These are phyloP conservation scores for Aspergillus intermedius DNA, from an alignment of 2,329 filamentous ascomycete species.

Conservation along the genomic window DNA sequence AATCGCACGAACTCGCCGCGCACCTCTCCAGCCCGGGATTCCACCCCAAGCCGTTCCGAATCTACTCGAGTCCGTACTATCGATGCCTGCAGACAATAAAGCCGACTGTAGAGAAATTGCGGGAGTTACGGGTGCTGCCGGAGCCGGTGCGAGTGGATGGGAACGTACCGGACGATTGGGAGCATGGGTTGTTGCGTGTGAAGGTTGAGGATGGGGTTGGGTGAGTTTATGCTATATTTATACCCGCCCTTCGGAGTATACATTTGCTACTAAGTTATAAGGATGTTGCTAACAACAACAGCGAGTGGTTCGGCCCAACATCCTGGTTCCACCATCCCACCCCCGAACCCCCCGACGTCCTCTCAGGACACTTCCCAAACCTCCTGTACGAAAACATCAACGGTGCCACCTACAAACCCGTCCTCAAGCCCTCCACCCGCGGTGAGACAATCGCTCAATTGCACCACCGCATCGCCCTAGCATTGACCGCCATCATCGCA, in stretches of 20 bases:
- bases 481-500: conserved; percentile 63
- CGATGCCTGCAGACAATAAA: conserved; percentile 78
- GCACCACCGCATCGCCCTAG: conserved; percentile 69
- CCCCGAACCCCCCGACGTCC: conserved; percentile 58
- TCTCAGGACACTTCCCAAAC: conserved; percentile 59
- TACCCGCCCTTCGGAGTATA: background rate
- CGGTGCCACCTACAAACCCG: conserved; percentile 48
- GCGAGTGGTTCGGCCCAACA: conserved; percentile 81
- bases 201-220: conserved; percentile 49
- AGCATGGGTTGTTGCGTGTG: conserved; percentile 33
- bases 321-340: conserved; percentile 79
- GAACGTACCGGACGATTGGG: conserved; percentile 30
- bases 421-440: conserved; percentile 61
- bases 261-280: background rate
- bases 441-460: conserved; percentile 77
- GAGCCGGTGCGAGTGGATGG: background rate
- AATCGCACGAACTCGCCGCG: conserved; percentile 67
- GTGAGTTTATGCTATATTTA: conserved; percentile 25
- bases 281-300: conserved; percentile 20
- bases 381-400: conserved; percentile 44
- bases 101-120: conserved; percentile 49
- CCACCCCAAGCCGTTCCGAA: conserved; percentile 37
- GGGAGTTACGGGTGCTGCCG: conserved; percentile 14
- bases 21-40: conserved; percentile 27
- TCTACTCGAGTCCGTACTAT: conserved; percentile 85